Conservation (phyloP, 768 basidiomycete genomes). For the Leccinum arenicola region DNA sequence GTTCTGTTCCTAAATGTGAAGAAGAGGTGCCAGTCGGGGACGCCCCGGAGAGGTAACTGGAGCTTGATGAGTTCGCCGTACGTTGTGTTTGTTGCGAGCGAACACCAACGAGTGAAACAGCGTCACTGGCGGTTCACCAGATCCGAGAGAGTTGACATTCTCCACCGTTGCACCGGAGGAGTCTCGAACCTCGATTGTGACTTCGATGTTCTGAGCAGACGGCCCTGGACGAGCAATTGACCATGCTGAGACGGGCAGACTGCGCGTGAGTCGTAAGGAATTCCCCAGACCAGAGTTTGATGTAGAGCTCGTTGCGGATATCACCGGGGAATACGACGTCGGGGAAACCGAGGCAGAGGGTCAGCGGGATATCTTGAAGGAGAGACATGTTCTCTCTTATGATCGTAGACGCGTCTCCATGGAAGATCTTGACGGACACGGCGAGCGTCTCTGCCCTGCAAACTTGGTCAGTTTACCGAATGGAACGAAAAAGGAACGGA, state of each 20-base stretch:
- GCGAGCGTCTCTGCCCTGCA: slow-evolving; percentile 82
- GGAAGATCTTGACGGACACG: slow-evolving; percentile 81
- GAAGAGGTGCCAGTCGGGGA: slow-evolving; percentile 86
- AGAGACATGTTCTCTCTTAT: slow-evolving; percentile 82
- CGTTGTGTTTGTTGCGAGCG: slow-evolving; percentile 80
- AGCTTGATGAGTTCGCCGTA: slow-evolving; percentile 94
- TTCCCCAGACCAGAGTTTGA: slow-evolving; percentile 94
- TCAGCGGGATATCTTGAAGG: slow-evolving; percentile 77
- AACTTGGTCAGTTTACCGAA: slow-evolving; percentile 1
- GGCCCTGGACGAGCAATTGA: slow-evolving; percentile 58
- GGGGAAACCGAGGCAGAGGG: slow-evolving; percentile 87
- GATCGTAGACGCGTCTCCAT: slow-evolving; percentile 74
- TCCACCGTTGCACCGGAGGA: slow-evolving; percentile 67
- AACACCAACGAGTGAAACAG: slow-evolving; percentile 92
- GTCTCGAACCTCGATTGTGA: slow-evolving; percentile 84
- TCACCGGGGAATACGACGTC: slow-evolving; percentile 95
- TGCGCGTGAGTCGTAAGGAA: slow-evolving; percentile 58
- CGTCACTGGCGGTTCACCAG: slow-evolving; percentile 77
- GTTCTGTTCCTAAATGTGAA: slow-evolving; percentile 86
- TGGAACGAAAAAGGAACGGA: background rate
- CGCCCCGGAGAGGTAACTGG: slow-evolving; percentile 61
- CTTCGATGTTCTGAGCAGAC: slow-evolving; percentile 65
- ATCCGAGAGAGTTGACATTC: slow-evolving; percentile 74
- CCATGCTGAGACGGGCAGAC: slow-evolving; percentile 56
- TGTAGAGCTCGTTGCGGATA: slow-evolving; percentile 90